A percentile compares a stretch with the other conserved stretches of the same genome.
Conservation (phyloP, 2,329 filamentous ascomycete species). For the Nemania sp. region DNA sequence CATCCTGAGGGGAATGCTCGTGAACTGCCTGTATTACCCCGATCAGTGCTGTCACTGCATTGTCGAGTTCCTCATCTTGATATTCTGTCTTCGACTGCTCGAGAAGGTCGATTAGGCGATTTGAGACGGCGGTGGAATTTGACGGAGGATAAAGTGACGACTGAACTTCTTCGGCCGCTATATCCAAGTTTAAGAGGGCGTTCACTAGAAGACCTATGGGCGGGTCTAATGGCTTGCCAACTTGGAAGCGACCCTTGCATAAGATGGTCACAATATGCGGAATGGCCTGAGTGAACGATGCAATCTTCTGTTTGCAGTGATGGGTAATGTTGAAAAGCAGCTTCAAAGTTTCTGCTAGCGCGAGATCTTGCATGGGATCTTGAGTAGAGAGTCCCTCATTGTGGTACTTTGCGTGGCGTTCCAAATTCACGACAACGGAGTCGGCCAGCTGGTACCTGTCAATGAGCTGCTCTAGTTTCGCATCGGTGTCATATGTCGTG, state of each 20-base stretch:
- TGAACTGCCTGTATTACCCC: slow-evolving; percentile 73
- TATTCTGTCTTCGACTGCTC: slow-evolving; percentile 67
- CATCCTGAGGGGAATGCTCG: slow-evolving; percentile 64
- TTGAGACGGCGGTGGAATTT: slow-evolving; percentile 61
- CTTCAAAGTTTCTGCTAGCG: slow-evolving; percentile 81
- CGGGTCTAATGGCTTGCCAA: slow-evolving; percentile 69
- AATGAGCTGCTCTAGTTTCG: slow-evolving; percentile 68
- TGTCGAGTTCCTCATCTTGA: slow-evolving; percentile 70
- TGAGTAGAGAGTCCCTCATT: slow-evolving; percentile 37
- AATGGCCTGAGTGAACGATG: slow-evolving; percentile 68
- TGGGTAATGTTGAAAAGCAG: slow-evolving; percentile 87
- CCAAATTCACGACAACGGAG: slow-evolving; percentile 69
- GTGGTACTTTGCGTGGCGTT: slow-evolving; percentile 63
- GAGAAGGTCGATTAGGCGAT: slow-evolving; percentile 71
- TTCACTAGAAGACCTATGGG: slow-evolving; percentile 76
- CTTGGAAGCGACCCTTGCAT: slow-evolving; percentile 58
- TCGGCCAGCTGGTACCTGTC: slow-evolving; percentile 68
- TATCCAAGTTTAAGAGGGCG: slow-evolving; percentile 76
- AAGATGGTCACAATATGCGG: slow-evolving; percentile 73
- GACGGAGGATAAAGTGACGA: slow-evolving; percentile 68
- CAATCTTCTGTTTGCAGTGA: slow-evolving; percentile 64
- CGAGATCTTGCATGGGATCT: slow-evolving; percentile 73
- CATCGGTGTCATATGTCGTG: slow-evolving; percentile 74
- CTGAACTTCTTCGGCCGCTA: slow-evolving; percentile 57
- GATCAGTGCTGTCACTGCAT: slow-evolving; percentile 71